These are phyloP conservation scores for Craspedostauros australis DNA, from an alignment of 108 stramenopile species.

Conservation along the genomic window DNA sequence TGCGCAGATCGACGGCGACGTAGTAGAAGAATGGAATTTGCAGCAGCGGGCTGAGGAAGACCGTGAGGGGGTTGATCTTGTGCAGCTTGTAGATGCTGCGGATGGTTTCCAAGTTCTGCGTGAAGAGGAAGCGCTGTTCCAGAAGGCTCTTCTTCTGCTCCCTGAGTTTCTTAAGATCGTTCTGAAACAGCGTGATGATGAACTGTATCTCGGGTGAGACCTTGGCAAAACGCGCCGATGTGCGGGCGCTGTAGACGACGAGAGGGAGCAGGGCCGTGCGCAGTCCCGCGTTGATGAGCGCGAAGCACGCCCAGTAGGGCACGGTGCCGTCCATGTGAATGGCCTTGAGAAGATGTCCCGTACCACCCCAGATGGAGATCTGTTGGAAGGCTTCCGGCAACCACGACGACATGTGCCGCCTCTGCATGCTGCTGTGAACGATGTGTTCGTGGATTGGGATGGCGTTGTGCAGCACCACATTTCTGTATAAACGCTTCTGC, in stretches of 20 bases:
- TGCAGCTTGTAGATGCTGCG: constrained; percentile 57
- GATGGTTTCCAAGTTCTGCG: constrained; percentile 42
- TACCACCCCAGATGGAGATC: constrained; percentile 63
- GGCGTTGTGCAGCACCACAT: too few relatives aligned
- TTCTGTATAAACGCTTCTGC: too few relatives aligned
- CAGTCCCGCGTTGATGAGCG: constrained; percentile 56
- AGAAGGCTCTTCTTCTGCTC: constrained; percentile 24
- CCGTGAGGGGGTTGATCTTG: constrained; percentile 61
- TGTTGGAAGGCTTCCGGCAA: constrained; percentile 43
- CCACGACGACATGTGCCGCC: constrained; percentile 27
- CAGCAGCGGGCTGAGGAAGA: constrained; percentile 69
- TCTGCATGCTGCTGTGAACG: too few relatives aligned
- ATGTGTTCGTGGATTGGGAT: too few relatives aligned
- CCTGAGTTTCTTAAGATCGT: constrained; percentile 54
- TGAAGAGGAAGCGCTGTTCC: constrained; percentile 35
- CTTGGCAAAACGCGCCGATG: constrained; percentile 56
- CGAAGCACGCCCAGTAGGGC: constrained; percentile 79
- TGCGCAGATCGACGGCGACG: constrained; percentile 65
- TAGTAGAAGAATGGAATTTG: constrained; percentile 83
- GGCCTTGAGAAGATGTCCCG: constrained; percentile 46
- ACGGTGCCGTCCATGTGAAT: constrained; percentile 45
- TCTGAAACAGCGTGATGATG: constrained; percentile 53
- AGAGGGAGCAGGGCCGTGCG: constrained; percentile 63
- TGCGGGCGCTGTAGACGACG: constrained; percentile 60
- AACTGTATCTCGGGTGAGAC: constrained; percentile 83